These are phyloP conservation scores for Hypoxylon crocopeplum DNA, from an alignment of 495 filamentous ascomycete species.

Conservation along the genomic window DNA sequence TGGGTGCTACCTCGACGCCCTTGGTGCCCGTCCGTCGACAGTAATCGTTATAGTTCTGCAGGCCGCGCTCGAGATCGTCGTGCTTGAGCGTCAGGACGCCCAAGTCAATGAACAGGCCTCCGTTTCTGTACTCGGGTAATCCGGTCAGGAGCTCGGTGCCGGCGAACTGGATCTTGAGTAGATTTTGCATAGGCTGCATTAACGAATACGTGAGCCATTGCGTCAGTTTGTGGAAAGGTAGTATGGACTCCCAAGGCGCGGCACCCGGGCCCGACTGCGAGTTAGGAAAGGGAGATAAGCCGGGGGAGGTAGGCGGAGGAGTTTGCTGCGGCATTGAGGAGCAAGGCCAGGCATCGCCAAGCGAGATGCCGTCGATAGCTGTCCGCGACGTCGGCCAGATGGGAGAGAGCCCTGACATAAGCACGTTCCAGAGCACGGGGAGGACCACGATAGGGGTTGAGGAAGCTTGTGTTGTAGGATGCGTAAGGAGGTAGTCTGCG, in stretches of 20 bases:
- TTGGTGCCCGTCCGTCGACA: constrained; percentile 76
- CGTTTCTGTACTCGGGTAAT: constrained; percentile 87
- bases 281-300: constrained; percentile 56
- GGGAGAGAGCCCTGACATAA: constrained; percentile 84
- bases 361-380: constrained; percentile 82
- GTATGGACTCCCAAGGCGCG: constrained; percentile 88
- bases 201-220: constrained; percentile 91
- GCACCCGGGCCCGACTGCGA: constrained; percentile 47
- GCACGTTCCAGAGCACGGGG: constrained; percentile 88
- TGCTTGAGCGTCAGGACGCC: constrained; percentile 80
- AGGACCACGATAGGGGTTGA: constrained; percentile 86
- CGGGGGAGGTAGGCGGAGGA: constrained; percentile 54
- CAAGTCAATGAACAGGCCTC: constrained; percentile 82
- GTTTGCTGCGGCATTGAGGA: constrained; percentile 77
- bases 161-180: constrained; percentile 78
- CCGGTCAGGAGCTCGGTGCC: constrained; percentile 82
- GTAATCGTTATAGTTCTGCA: constrained; percentile 75
- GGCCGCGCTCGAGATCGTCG: constrained; percentile 67
- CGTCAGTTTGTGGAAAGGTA: constrained; percentile 92
- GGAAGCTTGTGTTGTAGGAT: constrained; percentile 84
- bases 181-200: constrained; percentile 82
- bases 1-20: constrained; percentile 72
- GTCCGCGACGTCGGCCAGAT: constrained; percentile 94
- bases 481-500: constrained; percentile 88
- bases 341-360: constrained; percentile 96